A percentile compares a stretch with the other conserved stretches of the same genome.
phyloP scores from a whole-genome alignment of 2,329 filamentous ascomycete species.

The Ophiostoma pallidulum region DNA sequence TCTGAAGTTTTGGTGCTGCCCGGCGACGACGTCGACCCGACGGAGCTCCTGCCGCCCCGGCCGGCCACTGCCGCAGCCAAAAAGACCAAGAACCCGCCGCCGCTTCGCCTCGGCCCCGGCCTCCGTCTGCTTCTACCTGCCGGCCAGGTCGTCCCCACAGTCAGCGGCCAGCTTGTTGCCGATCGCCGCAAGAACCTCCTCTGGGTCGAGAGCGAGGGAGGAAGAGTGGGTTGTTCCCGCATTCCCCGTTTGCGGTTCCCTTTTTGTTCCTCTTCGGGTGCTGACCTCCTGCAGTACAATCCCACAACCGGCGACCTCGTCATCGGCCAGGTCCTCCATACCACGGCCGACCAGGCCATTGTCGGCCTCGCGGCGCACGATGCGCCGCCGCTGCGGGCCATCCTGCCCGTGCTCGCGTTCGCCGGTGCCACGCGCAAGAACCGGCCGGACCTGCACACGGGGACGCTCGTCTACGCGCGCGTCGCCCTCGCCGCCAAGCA shows the following conservation, averaged over 20 bases:
- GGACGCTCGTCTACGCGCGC: conserved; percentile 81
- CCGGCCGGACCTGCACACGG: conserved; percentile 63
- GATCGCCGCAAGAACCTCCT: conserved; percentile 67
- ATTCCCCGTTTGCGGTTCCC: conserved; percentile 22
- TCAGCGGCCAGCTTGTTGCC: conserved; percentile 56
- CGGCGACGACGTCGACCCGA: conserved; percentile 59
- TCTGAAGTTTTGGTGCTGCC: conserved; percentile 58
- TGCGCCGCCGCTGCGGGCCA: conserved; percentile 40
- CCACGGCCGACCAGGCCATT: conserved; percentile 67
- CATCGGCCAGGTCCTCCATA: conserved; percentile 74
- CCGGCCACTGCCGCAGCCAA: conserved; percentile 52
- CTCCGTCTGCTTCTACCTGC: conserved; percentile 73
- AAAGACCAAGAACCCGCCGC: conserved; percentile 55
- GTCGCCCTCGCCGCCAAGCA: conserved; percentile 68
- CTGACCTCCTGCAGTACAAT: conserved; percentile 53
- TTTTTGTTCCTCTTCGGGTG: conserved; percentile 22
- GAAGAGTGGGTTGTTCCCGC: conserved; percentile 47
- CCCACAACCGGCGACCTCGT: conserved; percentile 77
- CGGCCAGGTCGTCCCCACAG: conserved; percentile 58
- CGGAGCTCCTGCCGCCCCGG: conserved; percentile 11
- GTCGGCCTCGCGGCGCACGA: conserved; percentile 63
- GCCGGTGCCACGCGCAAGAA: conserved; percentile 90
- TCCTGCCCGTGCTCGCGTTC: conserved; percentile 83
- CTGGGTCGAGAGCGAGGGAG: conserved; percentile 63
- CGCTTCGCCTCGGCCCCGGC: conserved; percentile 75